phyloP scores from a whole-genome alignment of 768 basidiomycete genomes.

The Hemileccinum rubropunctum region DNA sequence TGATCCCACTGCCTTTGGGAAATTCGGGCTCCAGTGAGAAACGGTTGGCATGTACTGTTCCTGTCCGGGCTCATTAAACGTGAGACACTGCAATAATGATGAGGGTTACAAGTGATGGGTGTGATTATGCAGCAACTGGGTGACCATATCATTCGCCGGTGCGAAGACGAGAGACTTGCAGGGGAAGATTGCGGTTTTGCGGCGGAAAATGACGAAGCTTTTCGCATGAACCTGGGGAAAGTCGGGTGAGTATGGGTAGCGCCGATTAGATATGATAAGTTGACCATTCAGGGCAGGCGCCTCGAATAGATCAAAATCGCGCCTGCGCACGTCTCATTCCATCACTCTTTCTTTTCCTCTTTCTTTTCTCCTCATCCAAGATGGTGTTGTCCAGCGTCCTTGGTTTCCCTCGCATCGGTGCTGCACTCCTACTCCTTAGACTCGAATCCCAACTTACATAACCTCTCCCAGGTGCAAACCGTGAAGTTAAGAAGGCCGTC shows the following conservation, averaged over 20 bases:
- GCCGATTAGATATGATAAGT: constrained; percentile 26
- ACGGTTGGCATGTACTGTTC: too few species aligned
- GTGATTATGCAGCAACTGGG: too few species aligned
- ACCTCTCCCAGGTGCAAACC: constrained; percentile 67
- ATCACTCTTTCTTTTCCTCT: constrained; percentile 12
- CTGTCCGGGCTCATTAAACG: too few species aligned
- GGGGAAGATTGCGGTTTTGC: too few species aligned
- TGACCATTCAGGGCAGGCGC: constrained; percentile 34
- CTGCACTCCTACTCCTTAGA: background rate
- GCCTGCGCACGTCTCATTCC: background rate
- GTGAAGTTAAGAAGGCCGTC: constrained; percentile 96
- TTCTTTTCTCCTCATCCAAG: constrained; percentile 19
- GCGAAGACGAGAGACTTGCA: too few species aligned
- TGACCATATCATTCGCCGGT: too few species aligned
- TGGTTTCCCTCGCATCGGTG: constrained; percentile 87
- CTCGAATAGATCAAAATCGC: constrained; percentile 29
- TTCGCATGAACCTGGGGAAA: constrained; percentile 21
- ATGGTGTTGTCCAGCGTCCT: constrained; percentile 86
- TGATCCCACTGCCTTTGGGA: too few species aligned
- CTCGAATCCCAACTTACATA: constrained; percentile 2
- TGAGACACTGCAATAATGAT: too few species aligned
- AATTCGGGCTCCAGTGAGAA: too few species aligned
- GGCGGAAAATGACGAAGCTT: background rate
- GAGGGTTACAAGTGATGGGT: too few species aligned
- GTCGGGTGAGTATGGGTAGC: background rate